phyloP scores from a whole-genome alignment of 371 early-diverging fungal species.

The Zopfochytrium polystomum region DNA sequence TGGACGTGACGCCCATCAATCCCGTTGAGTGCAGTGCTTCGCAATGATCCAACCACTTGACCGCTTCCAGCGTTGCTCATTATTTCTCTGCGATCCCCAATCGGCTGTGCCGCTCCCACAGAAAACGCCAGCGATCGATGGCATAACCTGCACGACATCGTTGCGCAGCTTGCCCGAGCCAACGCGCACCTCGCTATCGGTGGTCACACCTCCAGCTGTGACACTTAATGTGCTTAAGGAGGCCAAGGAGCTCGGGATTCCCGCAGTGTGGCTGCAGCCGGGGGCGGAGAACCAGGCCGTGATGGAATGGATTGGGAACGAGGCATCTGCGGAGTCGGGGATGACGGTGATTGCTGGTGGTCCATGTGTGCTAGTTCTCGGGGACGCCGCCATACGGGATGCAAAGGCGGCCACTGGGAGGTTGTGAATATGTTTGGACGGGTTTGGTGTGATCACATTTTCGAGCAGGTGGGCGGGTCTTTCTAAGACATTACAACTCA shows the following conservation, averaged over 20 bases:
- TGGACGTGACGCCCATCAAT: constrained; percentile 42
- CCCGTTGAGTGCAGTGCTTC: constrained; percentile 32
- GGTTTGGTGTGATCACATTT: background rate
- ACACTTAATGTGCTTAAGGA: constrained; percentile 61
- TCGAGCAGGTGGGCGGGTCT: background rate
- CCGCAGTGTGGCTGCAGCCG: constrained; percentile 78
- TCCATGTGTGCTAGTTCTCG: constrained; percentile 70
- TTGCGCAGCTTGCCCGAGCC: constrained; percentile 50
- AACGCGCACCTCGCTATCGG: constrained; percentile 54
- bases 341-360: constrained; percentile 66
- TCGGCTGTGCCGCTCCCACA: constrained; percentile 8
- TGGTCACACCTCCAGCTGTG: constrained; percentile 76
- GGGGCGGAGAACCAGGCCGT: constrained; percentile 66
- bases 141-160: constrained; percentile 38
- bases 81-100: background rate
- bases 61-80: background rate
- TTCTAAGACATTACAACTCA: background rate
- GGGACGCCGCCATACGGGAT: constrained; percentile 28
- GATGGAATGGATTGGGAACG: constrained; percentile 34
- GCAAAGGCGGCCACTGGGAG: background rate
- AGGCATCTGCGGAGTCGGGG: constrained; percentile 48
- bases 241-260: constrained; percentile 63
- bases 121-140: constrained; percentile 55
- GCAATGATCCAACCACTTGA: background rate
- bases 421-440: background rate